Evolutionary conservation across 208 protist genomes (phyloP), one percentile per base, ranked within the genome.

Genomic region (Leishmania tarentolae): DNA sequence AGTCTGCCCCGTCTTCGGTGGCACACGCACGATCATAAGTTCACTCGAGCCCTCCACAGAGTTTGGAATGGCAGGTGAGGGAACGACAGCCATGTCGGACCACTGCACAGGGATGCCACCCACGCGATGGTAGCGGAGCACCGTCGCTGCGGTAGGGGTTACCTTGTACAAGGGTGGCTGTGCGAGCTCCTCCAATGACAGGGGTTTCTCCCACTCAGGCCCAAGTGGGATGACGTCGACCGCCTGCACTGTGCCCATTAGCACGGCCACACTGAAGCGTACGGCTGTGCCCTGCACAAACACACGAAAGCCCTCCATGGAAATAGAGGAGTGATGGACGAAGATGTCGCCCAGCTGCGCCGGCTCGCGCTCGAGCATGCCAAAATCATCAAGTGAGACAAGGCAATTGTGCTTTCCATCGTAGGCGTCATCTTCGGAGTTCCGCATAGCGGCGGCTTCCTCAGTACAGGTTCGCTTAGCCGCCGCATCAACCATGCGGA

Each of bases 291-390:
- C 88, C 17, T 87, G 80, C 35, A 80, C 75, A 53, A 94, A 82
- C 13, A 87, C 83, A 50, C 88, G 88, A 63, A 92, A 92, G 75
- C 87, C 88, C 40, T 88, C 71, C 87, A 91, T 92, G 44, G 85
- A 81, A 47, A 94, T 85, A 76, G 89, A 91, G 11, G 83, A 90
- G 76, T 94, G 87, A 68, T 92, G 88, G 31, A 94, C 88, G 75
- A 94, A 94, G 57, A 94, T 90, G 79, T 92, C 91, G 6, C 86
- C 90, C 46, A 91, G 61, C 19, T 70, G 50, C 13, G 79, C 82
- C 15, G 84, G 73, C 56, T 86, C 87, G n/a, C 88, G 85, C 37
- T 63, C 73, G 2, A 88, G 77, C 72, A 50, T 84, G 24, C 53
- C 79, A 9, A 81, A 63, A 31, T 78, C 63, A 31, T 44, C 79